A percentile compares a stretch with the other conserved stretches of the same genome.
These are phyloP conservation scores for Quercus alba DNA, from an alignment of 306 rosid genomes.

Conservation along the genomic window DNA sequence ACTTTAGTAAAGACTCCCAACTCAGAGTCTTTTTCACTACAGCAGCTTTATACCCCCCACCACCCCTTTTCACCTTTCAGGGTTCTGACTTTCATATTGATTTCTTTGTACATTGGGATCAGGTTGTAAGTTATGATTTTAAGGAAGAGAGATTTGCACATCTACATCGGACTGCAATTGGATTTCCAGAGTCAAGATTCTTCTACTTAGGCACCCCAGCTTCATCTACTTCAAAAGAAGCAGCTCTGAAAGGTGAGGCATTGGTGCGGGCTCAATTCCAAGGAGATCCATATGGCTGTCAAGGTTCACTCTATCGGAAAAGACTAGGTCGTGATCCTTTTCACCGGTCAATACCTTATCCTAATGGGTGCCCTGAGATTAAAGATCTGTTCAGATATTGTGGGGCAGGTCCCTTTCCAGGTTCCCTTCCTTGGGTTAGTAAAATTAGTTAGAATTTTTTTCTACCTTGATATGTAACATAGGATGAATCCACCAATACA, in stretches of 20 bases:
- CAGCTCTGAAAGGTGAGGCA: constrained; percentile 80
- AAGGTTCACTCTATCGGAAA: constrained; percentile 68
- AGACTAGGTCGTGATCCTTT: constrained; percentile 84
- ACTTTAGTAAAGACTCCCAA: neutral
- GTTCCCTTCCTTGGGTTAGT: constrained; percentile 65
- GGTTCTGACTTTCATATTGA: constrained; percentile 17
- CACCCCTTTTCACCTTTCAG: neutral
- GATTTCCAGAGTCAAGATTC: constrained; percentile 85
- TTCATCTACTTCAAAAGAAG: constrained; percentile 53
- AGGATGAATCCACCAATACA: constrained; percentile 1
- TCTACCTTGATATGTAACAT: neutral
- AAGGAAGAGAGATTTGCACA: constrained; percentile 75
- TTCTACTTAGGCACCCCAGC: constrained; percentile 80
- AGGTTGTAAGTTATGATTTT: constrained; percentile 94
- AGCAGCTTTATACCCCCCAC: neutral
- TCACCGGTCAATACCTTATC: constrained; percentile 90
- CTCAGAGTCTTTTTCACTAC: neutral
- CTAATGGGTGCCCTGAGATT: constrained; percentile 90
- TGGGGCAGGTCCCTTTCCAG: constrained; percentile 61
- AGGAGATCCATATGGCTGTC: constrained; percentile 82
- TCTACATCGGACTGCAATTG: constrained; percentile 86
- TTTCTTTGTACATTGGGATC: constrained; percentile 18
- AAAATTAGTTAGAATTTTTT: neutral
- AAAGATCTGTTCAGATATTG: constrained; percentile 80
- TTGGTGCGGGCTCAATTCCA: constrained; percentile 73